phyloP scores from a whole-genome alignment of 768 basidiomycete species.

The Tylopilus cervinicoccineus region DNA sequence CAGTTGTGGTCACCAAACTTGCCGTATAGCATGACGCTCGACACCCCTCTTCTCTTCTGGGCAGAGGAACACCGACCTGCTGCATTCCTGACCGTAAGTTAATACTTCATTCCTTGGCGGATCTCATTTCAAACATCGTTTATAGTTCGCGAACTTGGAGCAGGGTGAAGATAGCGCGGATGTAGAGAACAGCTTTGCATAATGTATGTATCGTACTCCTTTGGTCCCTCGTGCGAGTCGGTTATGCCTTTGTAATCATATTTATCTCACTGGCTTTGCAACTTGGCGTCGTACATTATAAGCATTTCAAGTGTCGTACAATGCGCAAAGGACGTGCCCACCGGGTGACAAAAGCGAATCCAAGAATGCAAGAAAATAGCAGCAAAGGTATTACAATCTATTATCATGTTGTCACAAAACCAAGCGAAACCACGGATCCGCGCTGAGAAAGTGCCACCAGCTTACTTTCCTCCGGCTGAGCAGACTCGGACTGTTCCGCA shows the following conservation, averaged over 20 bases:
- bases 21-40: constrained; percentile 78
- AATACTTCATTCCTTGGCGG: neutral
- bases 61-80: constrained; percentile 92
- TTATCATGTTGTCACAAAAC: constrained; percentile 44
- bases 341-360: neutral
- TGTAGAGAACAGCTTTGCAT: constrained; percentile 93
- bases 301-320: neutral
- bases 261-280: neutral
- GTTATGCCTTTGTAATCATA: constrained; percentile 18
- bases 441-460: constrained; percentile 42
- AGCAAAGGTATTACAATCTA: constrained; percentile 2
- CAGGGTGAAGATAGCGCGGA: constrained; percentile 91
- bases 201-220: constrained; percentile 29
- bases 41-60: constrained; percentile 96
- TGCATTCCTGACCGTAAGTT: constrained; percentile 84
- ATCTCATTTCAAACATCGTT: neutral
- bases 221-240: neutral
- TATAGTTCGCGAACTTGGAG: constrained; percentile 85
- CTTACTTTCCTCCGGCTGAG: constrained; percentile 7
- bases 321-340: neutral
- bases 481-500: constrained; percentile 7
- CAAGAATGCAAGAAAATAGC: constrained; percentile 17
- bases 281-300: neutral
- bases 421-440: constrained; percentile 52
- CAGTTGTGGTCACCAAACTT: constrained; percentile 85